Conservation (phyloP, 768 basidiomycete genomes). For the Kwoniella sp. region DNA sequence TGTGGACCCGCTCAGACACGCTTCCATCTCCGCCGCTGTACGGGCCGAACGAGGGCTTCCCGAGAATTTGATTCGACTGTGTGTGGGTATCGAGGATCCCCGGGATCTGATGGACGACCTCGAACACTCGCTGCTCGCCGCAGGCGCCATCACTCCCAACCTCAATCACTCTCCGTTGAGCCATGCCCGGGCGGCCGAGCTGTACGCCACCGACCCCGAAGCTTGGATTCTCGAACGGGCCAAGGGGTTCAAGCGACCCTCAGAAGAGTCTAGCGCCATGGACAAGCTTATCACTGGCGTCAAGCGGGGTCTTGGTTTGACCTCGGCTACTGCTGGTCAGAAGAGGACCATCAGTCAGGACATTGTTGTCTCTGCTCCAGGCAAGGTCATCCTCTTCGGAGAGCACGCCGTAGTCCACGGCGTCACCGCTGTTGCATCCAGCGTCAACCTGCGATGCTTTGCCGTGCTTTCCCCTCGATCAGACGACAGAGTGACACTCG, state of each 20-base stretch:
- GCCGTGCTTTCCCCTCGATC: constrained; percentile 70
- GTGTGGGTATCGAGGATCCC: constrained; percentile 96
- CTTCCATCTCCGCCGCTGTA: constrained; percentile 92
- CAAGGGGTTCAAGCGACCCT: constrained; percentile 37
- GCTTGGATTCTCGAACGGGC: constrained; percentile 48
- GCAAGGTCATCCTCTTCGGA: constrained; percentile 95
- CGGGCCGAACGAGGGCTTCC: constrained; percentile 94
- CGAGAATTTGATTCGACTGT: constrained; percentile 96
- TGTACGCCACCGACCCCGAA: constrained; percentile 32
- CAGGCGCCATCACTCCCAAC: constrained; percentile 67
- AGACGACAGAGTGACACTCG: constrained; percentile 68
- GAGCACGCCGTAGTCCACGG: constrained; percentile 99
- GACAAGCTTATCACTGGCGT: constrained; percentile 38
- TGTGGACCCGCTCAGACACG: constrained; percentile 61
- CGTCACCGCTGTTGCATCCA: constrained; percentile 89
- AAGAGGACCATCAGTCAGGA: constrained; percentile 33
- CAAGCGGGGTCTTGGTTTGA: constrained; percentile 30
- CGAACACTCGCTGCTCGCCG: constrained; percentile 82
- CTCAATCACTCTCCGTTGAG: constrained; percentile 25
- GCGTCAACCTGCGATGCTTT: constrained; percentile 93
- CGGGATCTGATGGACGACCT: constrained; percentile 91
- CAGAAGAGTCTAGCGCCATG: constrained; percentile 9
- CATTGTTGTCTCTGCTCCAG: constrained; percentile 81
- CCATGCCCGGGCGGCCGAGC: constrained; percentile 20
- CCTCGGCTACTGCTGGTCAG: constrained; percentile 3